These are phyloP conservation scores for Raddia distichophylla DNA, from an alignment of 176 grass and related monocot genomes.

Conservation along the genomic window DNA sequence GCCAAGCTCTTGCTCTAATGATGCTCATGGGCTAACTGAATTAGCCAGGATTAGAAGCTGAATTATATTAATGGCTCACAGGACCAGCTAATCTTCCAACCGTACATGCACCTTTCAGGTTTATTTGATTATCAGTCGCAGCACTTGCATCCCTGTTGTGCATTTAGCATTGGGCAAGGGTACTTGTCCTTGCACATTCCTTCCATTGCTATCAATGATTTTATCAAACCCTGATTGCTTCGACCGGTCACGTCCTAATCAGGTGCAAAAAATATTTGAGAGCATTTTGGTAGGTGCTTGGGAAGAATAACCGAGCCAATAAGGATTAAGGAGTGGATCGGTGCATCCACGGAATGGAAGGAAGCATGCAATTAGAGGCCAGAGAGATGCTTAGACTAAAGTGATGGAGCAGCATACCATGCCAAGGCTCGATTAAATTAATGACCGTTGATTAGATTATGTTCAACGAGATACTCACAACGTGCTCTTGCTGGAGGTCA, in stretches of 20 bases:
- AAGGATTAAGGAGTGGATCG: too few species aligned
- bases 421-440: not conserved
- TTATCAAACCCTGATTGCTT: too few species aligned
- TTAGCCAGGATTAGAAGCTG: not conserved
- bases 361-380: not conserved
- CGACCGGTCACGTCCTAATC: too few species aligned
- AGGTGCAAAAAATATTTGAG: too few species aligned
- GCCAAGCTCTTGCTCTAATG: not conserved
- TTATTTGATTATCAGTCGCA: not conserved
- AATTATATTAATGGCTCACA: not conserved
- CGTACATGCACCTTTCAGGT: not conserved
- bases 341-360: too few species aligned
- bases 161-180: not conserved
- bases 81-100: not conserved
- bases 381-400: not conserved
- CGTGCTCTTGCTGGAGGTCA: not conserved
- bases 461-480: not conserved
- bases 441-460: not conserved
- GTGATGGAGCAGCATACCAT: not conserved
- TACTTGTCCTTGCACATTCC: not conserved
- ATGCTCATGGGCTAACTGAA: not conserved
- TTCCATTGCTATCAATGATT: not conserved
- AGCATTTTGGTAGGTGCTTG: not conserved
- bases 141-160: not conserved
- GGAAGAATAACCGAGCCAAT: too few species aligned